Base-by-base conservation (phyloP, 495 filamentous ascomycete species). In the Poronia punctata region DNA sequence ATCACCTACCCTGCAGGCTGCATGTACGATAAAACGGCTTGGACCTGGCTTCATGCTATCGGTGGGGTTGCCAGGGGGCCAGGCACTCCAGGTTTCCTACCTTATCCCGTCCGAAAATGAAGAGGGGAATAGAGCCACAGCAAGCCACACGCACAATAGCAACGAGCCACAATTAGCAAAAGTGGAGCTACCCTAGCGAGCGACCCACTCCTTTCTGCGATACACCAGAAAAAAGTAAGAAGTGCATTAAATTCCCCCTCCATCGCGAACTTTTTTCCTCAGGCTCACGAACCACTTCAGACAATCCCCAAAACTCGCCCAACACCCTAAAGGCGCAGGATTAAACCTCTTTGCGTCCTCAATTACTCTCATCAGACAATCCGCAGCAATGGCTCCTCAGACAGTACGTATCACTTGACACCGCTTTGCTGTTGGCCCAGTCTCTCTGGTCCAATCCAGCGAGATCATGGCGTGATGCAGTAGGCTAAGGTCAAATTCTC, bases 351-450 rank as follows among this genome's bases (percentile, higher is more conserved):
- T 84, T 83, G 80, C 79, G 80, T 66, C 45, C 57, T 57, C 36
- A 34, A 50, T n/a, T 29, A 22, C 39, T 44, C 49, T 59, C 36
- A 38, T 47, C 53, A 52, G 37, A 38, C 39, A 45, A 47, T 49
- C 50, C 43, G 33, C 49, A 54, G 59, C 45, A 75, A 84, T 83
- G 79, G 74, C 70, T 67, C 67, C 69, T 48, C 66, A 62, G 62
- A 64, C 76, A 71, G 88, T 94, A 94, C 74, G 87, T 92, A 79
- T 64, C 62, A 46, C 55, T 54, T 65, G 64, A 73, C 72, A 78
- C 65, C 68, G 86, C 88, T 93, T 93, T 93, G 86, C 88, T 93
- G 86, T 83, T 81, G 72, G 65, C 64, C 67, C 60, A 68, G 61
- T 66, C 62, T 61, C 52, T 52, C 55, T 52, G 50, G 49, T 31